phyloP scores from a whole-genome alignment of 768 basidiomycete species.

The Collybia sp. region DNA sequence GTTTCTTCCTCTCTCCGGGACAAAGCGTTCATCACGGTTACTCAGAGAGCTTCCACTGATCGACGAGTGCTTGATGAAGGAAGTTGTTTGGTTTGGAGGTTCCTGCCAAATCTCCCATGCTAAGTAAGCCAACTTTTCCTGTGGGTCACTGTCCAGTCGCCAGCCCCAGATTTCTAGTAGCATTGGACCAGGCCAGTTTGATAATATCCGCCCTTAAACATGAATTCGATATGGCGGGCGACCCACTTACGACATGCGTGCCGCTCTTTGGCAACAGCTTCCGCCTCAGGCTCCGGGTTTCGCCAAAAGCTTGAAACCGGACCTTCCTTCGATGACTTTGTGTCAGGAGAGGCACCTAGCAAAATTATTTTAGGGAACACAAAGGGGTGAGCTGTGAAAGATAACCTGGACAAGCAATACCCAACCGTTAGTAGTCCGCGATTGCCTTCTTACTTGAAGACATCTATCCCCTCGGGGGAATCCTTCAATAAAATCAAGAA shows the following conservation, averaged over 20 bases:
- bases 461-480: conserved; percentile 82
- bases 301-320: conserved; percentile 53
- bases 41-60: too few relatives aligned
- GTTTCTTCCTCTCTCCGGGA: conserved; percentile 88
- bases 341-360: conserved; percentile 53
- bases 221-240: conserved; percentile 7
- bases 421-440: conserved; percentile 55
- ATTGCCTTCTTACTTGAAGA: conserved; percentile 85
- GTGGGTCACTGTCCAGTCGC: neutral
- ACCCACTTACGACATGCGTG: conserved; percentile 12
- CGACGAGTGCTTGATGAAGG: too few relatives aligned
- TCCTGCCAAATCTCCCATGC: neutral
- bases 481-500: conserved; percentile 94
- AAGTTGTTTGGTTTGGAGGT: neutral
- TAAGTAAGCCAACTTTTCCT: neutral
- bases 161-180: neutral
- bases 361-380: conserved; percentile 71
- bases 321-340: conserved; percentile 78
- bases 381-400: conserved; percentile 41
- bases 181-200: neutral
- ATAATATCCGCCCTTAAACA: neutral
- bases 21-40: conserved; percentile 71
- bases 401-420: too few relatives aligned
- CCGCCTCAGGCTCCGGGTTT: conserved; percentile 41
- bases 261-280: conserved; percentile 45